A percentile compares a stretch with the other conserved stretches of the same genome.
These are phyloP conservation scores for cucumber (Cucumis sativus) DNA, from an alignment of 306 rosid genomes.

Conservation along the genomic window DNA sequence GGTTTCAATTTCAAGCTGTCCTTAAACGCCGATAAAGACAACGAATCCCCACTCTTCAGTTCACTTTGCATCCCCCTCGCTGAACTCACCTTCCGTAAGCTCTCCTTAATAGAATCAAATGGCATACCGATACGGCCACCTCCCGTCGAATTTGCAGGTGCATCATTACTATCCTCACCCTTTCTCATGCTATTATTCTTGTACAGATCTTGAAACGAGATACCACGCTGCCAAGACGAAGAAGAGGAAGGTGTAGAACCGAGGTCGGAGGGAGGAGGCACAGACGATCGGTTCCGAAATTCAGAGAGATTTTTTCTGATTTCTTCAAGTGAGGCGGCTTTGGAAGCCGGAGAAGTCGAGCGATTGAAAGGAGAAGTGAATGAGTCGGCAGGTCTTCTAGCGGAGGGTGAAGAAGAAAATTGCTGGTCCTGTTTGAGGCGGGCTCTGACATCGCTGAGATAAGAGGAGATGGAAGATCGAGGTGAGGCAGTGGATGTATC, in stretches of 20 bases:
- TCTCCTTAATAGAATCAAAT: constrained; percentile 12
- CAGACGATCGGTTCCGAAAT: constrained; percentile 12
- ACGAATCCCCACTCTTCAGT: neutral
- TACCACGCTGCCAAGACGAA: neutral
- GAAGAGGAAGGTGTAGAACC: neutral
- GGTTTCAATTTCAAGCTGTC: constrained; percentile 13
- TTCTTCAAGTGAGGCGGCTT: constrained; percentile 9
- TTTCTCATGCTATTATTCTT: constrained; percentile 4
- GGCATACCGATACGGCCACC: neutral
- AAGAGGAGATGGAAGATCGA: constrained; percentile 15
- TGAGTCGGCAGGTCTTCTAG: neutral
- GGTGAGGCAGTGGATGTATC: constrained; percentile 5
- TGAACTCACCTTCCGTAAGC: constrained; percentile 3
- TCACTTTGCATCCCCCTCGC: neutral
- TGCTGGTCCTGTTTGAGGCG: constrained; percentile 20
- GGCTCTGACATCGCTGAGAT: constrained; percentile 25
- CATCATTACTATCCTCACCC: constrained; percentile 1
- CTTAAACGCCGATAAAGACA: neutral
- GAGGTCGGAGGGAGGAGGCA: neutral
- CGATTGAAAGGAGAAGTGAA: neutral
- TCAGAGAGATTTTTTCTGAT: constrained; percentile 29
- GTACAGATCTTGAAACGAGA: constrained; percentile 30
- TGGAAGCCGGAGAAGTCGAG: constrained; percentile 1
- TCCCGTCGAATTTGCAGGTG: neutral
- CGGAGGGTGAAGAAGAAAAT: neutral